These are phyloP conservation scores for Amorphotheca resinae DNA, from an alignment of 495 filamentous ascomycete species.

Conservation along the genomic window DNA sequence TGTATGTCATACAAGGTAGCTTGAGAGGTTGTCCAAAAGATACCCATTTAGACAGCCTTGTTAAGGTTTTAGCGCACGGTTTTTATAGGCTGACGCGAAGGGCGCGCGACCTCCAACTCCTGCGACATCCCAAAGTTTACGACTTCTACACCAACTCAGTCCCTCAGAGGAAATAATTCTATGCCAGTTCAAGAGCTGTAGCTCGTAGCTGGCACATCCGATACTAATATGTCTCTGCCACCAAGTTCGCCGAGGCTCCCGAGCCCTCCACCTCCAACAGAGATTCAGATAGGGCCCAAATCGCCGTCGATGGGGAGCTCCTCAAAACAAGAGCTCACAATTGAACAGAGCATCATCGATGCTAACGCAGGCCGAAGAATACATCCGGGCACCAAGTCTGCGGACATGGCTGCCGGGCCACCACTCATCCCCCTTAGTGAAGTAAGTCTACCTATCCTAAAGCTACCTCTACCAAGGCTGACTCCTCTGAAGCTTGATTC, in stretches of 20 bases:
- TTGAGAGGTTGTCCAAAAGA: no score
- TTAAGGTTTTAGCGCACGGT: not conserved
- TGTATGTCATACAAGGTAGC: no score
- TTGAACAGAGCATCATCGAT: constrained; percentile 42
- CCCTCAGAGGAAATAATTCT: no score
- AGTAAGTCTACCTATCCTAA: constrained; percentile 34
- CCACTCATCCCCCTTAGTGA: constrained; percentile 75
- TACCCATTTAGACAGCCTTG: not conserved
- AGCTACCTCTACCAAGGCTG: constrained; percentile 1
- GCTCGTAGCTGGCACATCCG: no score
- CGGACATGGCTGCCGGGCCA: constrained; percentile 83
- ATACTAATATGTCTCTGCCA: constrained; percentile 40
- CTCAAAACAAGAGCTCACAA: constrained; percentile 41
- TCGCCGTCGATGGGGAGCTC: constrained; percentile 56
- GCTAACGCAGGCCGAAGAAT: constrained; percentile 63
- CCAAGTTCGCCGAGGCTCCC: constrained; percentile 78
- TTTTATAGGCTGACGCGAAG: not conserved
- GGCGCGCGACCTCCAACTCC: not conserved
- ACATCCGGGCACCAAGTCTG: constrained; percentile 79
- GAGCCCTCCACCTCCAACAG: constrained; percentile 77
- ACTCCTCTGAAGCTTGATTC: constrained; percentile 59
- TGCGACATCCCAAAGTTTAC: no score
- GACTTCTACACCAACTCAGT: no score
- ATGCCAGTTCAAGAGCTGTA: no score
- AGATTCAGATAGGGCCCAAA: constrained; percentile 78